Base-by-base conservation (phyloP, 139 green algal genomes). In the Auxenochlorella pyrenoidosa region DNA sequence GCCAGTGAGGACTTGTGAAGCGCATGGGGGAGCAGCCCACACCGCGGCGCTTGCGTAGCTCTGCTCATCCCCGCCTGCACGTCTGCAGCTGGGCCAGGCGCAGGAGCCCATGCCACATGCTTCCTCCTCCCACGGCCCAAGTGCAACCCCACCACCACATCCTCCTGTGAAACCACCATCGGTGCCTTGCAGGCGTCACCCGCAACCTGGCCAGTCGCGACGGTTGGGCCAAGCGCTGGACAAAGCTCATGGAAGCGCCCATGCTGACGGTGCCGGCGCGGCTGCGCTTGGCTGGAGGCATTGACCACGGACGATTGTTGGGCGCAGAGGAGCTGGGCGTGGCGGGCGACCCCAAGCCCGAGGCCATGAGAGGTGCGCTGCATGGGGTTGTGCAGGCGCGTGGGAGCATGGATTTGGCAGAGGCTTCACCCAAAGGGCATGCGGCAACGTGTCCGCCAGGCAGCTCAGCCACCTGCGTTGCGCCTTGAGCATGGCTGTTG, bases 221-320 rank as follows among this genome's bases (percentile, higher is more conserved):
- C 30, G 75, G 75, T 43, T 81, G 75, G 75, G 75, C 75, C 28
- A 81, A 81, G 30, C 75, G 47, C 22, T 81, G 75, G 75, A 81
- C 75, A 19, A 16, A 41, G 30, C 36, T 65, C 28, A 81, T 81
- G 75, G 75, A 81, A 28, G 41, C 59, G 44, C 75, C 75, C 22
- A 34, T 81, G 75, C 30, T 65, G 41, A 43, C 68, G 26, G 75
- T 41, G 41, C 75, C 75, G 0, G 28, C 75, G 4, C 22, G 22
- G 44, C 43, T 81, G 24, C 28, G 47, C 41, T 41, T 60, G n/a
- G 75, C 41, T 15, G 40, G 30, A 2, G 75, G 28, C 26, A 30
- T 81, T 5, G 44, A 59, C 19, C 24, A 15, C 1, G 75, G 75
- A 15, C 75, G 44, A 41, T 43, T 81, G 75, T 30, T 60, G 75